Evolutionary conservation across 306 rosid species (phyloP), one percentile per base, ranked within the genome.

Genomic region (Cicer pinnatifidum): DNA sequence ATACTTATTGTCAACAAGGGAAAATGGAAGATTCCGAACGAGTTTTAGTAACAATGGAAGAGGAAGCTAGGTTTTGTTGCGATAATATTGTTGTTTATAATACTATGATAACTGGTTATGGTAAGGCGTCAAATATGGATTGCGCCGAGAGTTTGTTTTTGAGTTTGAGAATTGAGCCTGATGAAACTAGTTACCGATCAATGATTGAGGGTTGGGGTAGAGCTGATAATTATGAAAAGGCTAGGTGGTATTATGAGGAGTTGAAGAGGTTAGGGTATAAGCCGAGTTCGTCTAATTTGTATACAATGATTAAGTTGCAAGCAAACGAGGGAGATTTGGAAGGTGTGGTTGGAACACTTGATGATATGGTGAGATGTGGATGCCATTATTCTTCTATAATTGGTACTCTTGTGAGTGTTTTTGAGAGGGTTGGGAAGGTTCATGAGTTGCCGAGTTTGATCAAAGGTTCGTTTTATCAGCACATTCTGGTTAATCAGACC

Each of bases 131-230:
- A 0, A 79, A 82, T 8, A 94, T 94, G 97, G 85, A 82, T 68
- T 84, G 82, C 72, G 97, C 98, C 44, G 85, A 88, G 84, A 79
- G 78, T 9, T 43, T 94, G 53, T 91, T 91, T 81, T 15, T 17
- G 77, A 78, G 73, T 44, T 75, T 94, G 10, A 10, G 91, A 89
- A 20, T 45, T 88, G 72, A 88, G 46, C 94, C 94, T 6, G 92
- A 94, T 83, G 98, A 91, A 79, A 88, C 92, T 11, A 91, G 90
- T 81, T 91, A 83, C 72, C 89, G 96, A 1, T 88, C 98, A 12
- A 94, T 94, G 98, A 87, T 91, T 82, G 98, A 94, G 80, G 98
- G 98, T 45, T 94, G 97, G 97, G 98, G 98, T 12, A 91, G 97
- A 67, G 85, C 84, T 33, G 91, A 76, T 41, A 85, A 86, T 56